A percentile compares a stretch with the other conserved stretches of the same genome.
Conservation (phyloP, 192 early-diverging fungal genomes). For the Helicostylum pulchrum region DNA sequence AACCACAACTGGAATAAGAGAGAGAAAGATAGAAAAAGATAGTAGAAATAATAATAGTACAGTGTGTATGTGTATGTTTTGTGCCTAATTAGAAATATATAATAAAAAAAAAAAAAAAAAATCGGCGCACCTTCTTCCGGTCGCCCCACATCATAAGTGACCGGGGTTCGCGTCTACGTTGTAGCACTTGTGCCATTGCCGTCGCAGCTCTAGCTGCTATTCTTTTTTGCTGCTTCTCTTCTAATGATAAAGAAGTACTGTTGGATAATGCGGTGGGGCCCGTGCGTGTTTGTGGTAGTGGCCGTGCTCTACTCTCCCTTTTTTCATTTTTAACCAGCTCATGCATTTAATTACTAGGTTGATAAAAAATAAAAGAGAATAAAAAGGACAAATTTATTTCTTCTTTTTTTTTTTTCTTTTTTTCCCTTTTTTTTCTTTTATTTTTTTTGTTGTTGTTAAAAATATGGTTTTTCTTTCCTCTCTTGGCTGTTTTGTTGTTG, state of each 20-base stretch:
- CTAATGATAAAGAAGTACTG: conserved; percentile 1
- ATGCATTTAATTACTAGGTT: conserved; percentile 14
- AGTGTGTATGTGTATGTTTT: too few relatives aligned
- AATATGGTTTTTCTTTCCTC: neutral
- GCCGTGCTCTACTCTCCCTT: conserved; percentile 18
- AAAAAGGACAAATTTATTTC: neutral
- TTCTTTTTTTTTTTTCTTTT: neutral
- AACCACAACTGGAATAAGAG: neutral
- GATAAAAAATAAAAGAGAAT: conserved; percentile 5
- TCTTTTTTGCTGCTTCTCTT: conserved; percentile 15
- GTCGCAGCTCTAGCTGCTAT: conserved; percentile 16
- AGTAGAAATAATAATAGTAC: too few relatives aligned
- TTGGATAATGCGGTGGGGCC: conserved; percentile 18
- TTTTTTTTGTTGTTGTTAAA: neutral
- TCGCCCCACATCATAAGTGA: conserved; percentile 24
- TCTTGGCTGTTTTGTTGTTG: too few relatives aligned
- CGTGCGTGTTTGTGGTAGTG: conserved; percentile 11
- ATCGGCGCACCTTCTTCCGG: conserved; percentile 22
- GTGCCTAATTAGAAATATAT: neutral
- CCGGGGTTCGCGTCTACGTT: conserved; percentile 21
- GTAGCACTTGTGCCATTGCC: conserved; percentile 21
- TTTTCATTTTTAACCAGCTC: conserved; percentile 21
- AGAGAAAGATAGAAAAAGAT: conserved; percentile 4
- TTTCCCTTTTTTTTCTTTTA: neutral
- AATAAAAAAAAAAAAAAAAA: conserved; percentile 7